Conservation (phyloP, 306 rosid genomes). For the Psophocarpus tetragonolobus region DNA sequence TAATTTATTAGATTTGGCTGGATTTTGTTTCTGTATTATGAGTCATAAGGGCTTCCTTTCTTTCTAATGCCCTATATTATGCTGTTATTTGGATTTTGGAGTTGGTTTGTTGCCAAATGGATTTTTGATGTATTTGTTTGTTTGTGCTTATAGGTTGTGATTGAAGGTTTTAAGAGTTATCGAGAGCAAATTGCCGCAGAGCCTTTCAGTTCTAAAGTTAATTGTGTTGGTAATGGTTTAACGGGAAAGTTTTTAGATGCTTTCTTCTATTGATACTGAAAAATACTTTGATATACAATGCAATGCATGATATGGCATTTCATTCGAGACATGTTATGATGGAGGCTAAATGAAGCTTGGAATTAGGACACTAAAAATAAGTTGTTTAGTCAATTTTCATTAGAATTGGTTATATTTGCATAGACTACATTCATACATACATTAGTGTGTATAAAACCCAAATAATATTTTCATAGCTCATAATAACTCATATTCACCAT, state of each 20-base stretch:
- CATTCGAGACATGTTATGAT: not conserved
- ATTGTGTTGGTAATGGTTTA: constrained; percentile 86
- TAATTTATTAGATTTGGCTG: not conserved
- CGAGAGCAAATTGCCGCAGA: constrained; percentile 90
- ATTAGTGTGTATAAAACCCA: not conserved
- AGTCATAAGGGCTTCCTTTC: not conserved
- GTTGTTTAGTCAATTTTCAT: not conserved
- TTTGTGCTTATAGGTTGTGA: constrained; percentile 57
- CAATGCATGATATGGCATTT: not conserved
- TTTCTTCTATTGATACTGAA: constrained; percentile 9
- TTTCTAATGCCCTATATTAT: not conserved
- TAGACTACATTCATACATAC: not conserved
- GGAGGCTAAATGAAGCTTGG: not conserved
- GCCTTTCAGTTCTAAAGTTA: constrained; percentile 94
- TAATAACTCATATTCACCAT: not conserved
- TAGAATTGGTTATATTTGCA: not conserved
- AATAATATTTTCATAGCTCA: not conserved
- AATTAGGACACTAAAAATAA: not conserved
- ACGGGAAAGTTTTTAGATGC: constrained; percentile 24
- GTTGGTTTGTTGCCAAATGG: constrained; percentile 11
- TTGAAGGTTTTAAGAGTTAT: constrained; percentile 98
- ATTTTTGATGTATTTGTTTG: not conserved
- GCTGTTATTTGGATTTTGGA: not conserved
- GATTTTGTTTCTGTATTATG: not conserved
- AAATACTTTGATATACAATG: not conserved